phyloP scores from a whole-genome alignment of 192 early-diverging fungal species.

The Entomortierella beljakovae region DNA sequence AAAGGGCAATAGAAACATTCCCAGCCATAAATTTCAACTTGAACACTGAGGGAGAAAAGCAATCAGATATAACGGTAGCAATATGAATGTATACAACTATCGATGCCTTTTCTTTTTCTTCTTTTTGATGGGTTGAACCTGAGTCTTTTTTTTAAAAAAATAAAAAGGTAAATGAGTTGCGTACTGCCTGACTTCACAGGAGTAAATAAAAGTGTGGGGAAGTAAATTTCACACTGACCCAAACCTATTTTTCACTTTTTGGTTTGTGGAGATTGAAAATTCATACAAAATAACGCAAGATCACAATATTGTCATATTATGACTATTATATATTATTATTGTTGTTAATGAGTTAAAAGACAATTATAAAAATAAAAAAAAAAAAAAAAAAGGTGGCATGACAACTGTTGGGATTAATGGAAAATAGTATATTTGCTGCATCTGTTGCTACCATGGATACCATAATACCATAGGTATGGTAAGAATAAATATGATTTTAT shows the following conservation, averaged over 20 bases:
- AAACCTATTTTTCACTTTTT: conserved; percentile 40
- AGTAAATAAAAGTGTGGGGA: conserved; percentile 25
- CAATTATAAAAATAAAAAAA: conserved; percentile 11
- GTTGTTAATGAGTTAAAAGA: not conserved
- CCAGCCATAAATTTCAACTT: too few species aligned
- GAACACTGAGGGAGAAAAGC: too few species aligned
- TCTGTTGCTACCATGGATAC: too few species aligned
- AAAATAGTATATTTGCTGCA: not conserved
- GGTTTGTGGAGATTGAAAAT: conserved; percentile 51
- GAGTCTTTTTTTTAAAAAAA: not conserved
- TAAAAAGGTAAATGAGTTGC: conserved; percentile 1
- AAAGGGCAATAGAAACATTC: too few species aligned
- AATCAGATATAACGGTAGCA: too few species aligned
- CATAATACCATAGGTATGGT: too few species aligned
- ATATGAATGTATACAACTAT: not conserved
- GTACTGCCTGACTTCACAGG: too few species aligned
- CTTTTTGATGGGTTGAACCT: not conserved
- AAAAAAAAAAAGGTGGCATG: not conserved
- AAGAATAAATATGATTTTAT: too few species aligned
- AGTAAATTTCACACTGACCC: not conserved
- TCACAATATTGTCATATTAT: too few species aligned
- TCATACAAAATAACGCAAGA: not conserved
- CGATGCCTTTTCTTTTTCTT: not conserved
- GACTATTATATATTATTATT: too few species aligned
- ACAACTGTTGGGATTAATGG: not conserved